Base-by-base conservation (phyloP, 345 rosid genomes). In the Arabis hirsuta region DNA sequence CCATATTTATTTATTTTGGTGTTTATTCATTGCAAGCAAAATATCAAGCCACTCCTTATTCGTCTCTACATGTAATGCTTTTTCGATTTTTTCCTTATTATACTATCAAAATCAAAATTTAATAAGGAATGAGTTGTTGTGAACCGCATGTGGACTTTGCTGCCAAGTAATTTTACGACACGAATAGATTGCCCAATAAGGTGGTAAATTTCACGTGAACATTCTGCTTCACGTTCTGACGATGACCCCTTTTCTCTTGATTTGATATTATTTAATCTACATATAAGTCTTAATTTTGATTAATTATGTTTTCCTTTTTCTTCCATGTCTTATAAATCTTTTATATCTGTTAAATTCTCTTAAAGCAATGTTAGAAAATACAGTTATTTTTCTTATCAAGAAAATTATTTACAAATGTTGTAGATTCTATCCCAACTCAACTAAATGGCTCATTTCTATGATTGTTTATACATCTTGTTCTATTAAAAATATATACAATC, bases 161-260 rank as follows among this genome's bases (percentile, higher is more conserved):
- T 66, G 67, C 67, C 61, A 57, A 48, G 39, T 56, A 57, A 51
- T 39, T 65, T 57, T 41, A 66, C 9, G 19, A 66, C 72, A 72
- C 61, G 47, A 58, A 50, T 48, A 50, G 46, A 42, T 73, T 65
- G 54, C 78, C 54, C 42, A 42, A 50, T 29, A 46, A 50, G 59
- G 67, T 66, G 41, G 16, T 58, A 3, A n/a, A n/a, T 50, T 48
- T 66, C 78, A 74, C 78, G 78, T 74, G 78, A 74, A 66, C 47
- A 51, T 50, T 66, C 72, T 73, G 54, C 72, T 66, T 57, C 67
- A 48, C 62, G 39, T 66, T 66, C 73, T 60, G 60, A 65, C 42
- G 26, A 27, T 43, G 29, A 45, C 34, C 57, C 56, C 70, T 55
- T 43, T 45, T 36, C 56, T 46, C 65, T 22, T 52, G 65, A 64